Conservation (phyloP, 2,329 filamentous ascomycete species). For the Pestalotiopsis sp. region DNA sequence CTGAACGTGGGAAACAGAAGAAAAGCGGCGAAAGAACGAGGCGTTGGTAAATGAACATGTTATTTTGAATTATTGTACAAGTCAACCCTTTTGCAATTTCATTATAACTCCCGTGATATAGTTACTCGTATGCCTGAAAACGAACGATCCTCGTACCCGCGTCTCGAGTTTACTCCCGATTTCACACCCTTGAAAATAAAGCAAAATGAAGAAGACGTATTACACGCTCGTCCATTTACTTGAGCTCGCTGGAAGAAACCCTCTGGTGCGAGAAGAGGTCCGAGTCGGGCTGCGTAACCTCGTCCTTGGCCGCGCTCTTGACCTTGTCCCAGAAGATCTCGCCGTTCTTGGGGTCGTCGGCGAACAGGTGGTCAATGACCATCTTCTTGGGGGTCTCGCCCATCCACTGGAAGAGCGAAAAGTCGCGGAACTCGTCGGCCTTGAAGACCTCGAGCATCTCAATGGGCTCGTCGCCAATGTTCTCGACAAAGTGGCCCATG, state of each 20-base stretch:
- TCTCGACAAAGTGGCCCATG: conserved; percentile 83
- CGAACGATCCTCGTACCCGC: background rate
- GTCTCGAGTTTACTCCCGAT: background rate
- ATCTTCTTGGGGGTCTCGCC: conserved; percentile 69
- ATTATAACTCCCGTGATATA: no score
- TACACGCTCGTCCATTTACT: background rate
- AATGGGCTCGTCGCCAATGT: conserved; percentile 74
- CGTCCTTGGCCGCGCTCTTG: conserved; percentile 62
- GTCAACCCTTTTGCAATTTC: no score
- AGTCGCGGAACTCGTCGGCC: conserved; percentile 71
- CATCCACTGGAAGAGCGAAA: conserved; percentile 75
- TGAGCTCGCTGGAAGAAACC: background rate
- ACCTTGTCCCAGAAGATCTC: conserved; percentile 65
- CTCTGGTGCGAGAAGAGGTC: conserved; percentile 8
- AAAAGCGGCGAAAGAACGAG: no score
- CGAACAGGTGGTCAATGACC: conserved; percentile 68
- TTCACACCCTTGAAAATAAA: background rate
- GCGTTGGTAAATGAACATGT: no score
- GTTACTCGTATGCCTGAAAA: background rate
- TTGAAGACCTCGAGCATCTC: conserved; percentile 78
- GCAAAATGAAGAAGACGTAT: background rate
- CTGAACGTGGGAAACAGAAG: background rate
- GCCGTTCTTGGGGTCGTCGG: conserved; percentile 60
- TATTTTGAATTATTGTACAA: no score
- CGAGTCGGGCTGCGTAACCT: conserved; percentile 41